Evolutionary conservation across 2,329 filamentous ascomycete genomes (phyloP).

Genomic region (Aureobasidium pullulans): DNA sequence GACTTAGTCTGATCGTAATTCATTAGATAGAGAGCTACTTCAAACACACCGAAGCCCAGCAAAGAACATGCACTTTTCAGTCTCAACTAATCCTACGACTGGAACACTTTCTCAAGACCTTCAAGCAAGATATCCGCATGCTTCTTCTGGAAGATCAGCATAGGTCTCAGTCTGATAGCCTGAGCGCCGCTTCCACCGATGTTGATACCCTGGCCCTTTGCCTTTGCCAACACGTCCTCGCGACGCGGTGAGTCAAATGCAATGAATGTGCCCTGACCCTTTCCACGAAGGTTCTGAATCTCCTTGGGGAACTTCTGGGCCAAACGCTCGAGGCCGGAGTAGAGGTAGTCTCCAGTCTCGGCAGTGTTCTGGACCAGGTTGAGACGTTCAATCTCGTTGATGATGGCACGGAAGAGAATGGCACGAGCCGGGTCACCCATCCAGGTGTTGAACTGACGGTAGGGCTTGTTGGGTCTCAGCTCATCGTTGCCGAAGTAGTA

Average conservation of each 20-base stretch:
- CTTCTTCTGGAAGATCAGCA: conserved; percentile 82
- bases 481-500: conserved; percentile 78
- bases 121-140: conserved; percentile 73
- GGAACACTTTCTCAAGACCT: conserved; percentile 19
- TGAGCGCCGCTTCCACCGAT: conserved; percentile 69
- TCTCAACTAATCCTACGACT: neutral
- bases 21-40: too few species aligned
- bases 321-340: conserved; percentile 56
- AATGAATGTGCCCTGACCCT: conserved; percentile 81
- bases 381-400: conserved; percentile 66
- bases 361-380: conserved; percentile 71
- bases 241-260: conserved; percentile 75
- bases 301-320: conserved; percentile 62
- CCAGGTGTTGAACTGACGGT: conserved; percentile 94
- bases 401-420: conserved; percentile 74
- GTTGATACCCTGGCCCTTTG: conserved; percentile 72
- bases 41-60: neutral
- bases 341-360: conserved; percentile 68
- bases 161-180: conserved; percentile 72
- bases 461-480: conserved; percentile 78
- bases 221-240: conserved; percentile 67
- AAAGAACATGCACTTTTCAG: neutral
- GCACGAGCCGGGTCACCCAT: conserved; percentile 83
- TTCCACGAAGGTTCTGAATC: conserved; percentile 73
- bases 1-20: too few species aligned